Evolutionary conservation across 306 rosid species (phyloP), one percentile per base, ranked within the genome.

Genomic region (Lagenaria siceraria): DNA sequence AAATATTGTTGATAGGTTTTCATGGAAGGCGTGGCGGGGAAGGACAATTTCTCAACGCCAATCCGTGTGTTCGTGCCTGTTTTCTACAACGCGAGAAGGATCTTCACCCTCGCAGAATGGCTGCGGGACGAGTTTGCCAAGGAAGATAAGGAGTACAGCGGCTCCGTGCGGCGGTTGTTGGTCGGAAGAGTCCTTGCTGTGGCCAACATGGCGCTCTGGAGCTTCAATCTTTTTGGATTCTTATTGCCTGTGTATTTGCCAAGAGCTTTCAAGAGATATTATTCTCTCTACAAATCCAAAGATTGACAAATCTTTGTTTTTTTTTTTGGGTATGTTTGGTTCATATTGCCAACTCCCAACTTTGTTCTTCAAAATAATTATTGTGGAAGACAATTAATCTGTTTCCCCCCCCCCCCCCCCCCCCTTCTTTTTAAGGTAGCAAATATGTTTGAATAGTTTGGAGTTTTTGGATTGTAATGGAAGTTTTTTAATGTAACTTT

Each of bases 231-330:
- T 35, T 92, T 96, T 83, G 98, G 97, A 4, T 92, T 96, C 81
- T 81, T 96, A 38, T 78, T 96, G 80, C 99, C 98, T 64, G 85
- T 96, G 76, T 96, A 92, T 90, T 88, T 96, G 76, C 99, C 99
- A 0, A 92, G 61, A 70, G 98, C 91, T 81, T 92, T 96, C 49
- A 89, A 87, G 84, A 55, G 69, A 51, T 92, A 95, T 80, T 90
- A 88, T 82, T 84, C 89, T 10, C 48, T 46, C 0, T 71, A 54
- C 11, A 89, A 92, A 76, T 79, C 59, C 56, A 82, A 84, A 71
- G 84, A 83, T 6, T 81, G 75, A 77, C 63, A 36, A 78, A 14
- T 13, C 19, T 63, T 33, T 33, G 9, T 1, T 3, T 10, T 27
- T 27, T 13, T n/a, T n/a, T 53, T 53, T 6, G 17, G 10, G 46